These are phyloP conservation scores for Umbelopsis sp. DNA, from an alignment of 192 early-diverging fungal genomes.

Conservation along the genomic window DNA sequence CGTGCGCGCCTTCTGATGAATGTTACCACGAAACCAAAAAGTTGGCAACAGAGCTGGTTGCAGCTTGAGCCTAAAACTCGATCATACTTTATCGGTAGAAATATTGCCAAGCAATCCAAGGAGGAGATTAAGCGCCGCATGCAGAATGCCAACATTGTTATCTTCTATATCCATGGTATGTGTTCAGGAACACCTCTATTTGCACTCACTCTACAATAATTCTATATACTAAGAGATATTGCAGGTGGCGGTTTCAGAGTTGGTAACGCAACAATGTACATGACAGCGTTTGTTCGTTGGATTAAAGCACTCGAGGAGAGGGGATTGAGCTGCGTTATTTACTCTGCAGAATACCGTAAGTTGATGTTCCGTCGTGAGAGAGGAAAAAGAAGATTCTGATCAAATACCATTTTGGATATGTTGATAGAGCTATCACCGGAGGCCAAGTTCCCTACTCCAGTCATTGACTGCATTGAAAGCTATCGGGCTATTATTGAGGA, in stretches of 20 bases:
- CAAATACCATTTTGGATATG: background rate
- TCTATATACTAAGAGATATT: background rate
- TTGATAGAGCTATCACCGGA: conserved; percentile 13
- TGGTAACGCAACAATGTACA: conserved; percentile 20
- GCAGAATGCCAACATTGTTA: conserved; percentile 13
- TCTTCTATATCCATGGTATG: conserved; percentile 25
- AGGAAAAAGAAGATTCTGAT: too few relatives aligned
- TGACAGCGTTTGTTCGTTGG: conserved; percentile 14
- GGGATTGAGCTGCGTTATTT: conserved; percentile 17
- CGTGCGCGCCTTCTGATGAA: background rate
- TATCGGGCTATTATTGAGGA: conserved; percentile 7
- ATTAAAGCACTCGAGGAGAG: conserved; percentile 16
- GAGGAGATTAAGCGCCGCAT: background rate
- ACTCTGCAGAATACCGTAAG: conserved; percentile 24
- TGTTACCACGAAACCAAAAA: background rate
- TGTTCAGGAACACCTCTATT: too few relatives aligned
- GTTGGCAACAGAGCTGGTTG: conserved; percentile 10
- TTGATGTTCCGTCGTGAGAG: background rate
- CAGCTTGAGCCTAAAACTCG: background rate
- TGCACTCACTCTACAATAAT: too few relatives aligned
- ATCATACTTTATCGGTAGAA: conserved; percentile 2
- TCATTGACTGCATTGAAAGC: conserved; percentile 1
- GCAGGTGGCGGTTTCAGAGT: conserved; percentile 26
- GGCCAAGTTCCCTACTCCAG: conserved; percentile 4
- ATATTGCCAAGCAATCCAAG: background rate